Percentiles rank a stretch among this genome's conserved stretches.
phyloP scores from a whole-genome alignment of 1,139 yeast species.

The Pichia terricola region DNA sequence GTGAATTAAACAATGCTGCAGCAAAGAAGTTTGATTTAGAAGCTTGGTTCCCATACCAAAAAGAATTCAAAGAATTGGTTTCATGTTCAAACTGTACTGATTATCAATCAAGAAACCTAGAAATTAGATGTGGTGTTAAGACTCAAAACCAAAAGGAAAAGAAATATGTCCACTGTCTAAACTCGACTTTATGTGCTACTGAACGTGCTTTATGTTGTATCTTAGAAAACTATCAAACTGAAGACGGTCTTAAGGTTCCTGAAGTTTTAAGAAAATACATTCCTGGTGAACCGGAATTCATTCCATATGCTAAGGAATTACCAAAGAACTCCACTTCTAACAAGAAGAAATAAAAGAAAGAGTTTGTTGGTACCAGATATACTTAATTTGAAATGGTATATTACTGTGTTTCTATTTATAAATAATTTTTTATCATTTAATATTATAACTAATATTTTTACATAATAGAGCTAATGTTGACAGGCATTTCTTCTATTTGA shows the following conservation, averaged over 20 bases:
- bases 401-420: background rate
- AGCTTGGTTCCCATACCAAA: slow-evolving; percentile 99
- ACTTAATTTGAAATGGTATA: background rate
- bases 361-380: too few species aligned
- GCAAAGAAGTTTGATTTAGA: slow-evolving; percentile 97
- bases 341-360: slow-evolving; percentile 39
- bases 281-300: slow-evolving; percentile 97
- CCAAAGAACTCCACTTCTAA: slow-evolving; percentile 89
- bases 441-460: slow-evolving; percentile 8
- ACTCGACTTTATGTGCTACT: slow-evolving; percentile 95
- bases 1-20: slow-evolving; percentile 97
- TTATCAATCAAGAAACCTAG: slow-evolving; percentile 96
- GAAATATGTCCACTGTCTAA: slow-evolving; percentile 97
- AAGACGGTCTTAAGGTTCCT: slow-evolving; percentile 87
- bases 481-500: slow-evolving; percentile 82
- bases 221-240: slow-evolving; percentile 95
- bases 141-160: slow-evolving; percentile 92
- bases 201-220: slow-evolving; percentile 97
- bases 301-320: slow-evolving; percentile 81
- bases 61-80: slow-evolving; percentile 96
- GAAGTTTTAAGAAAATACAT: slow-evolving; percentile 92
- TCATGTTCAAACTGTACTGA: slow-evolving; percentile 99
- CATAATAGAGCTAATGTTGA: slow-evolving; percentile 46
- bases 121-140: slow-evolving; percentile 97
- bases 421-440: too few species aligned